These are phyloP conservation scores for Pseudohalonectria lignicola DNA, from an alignment of 2,329 filamentous ascomycete species.

Conservation along the genomic window DNA sequence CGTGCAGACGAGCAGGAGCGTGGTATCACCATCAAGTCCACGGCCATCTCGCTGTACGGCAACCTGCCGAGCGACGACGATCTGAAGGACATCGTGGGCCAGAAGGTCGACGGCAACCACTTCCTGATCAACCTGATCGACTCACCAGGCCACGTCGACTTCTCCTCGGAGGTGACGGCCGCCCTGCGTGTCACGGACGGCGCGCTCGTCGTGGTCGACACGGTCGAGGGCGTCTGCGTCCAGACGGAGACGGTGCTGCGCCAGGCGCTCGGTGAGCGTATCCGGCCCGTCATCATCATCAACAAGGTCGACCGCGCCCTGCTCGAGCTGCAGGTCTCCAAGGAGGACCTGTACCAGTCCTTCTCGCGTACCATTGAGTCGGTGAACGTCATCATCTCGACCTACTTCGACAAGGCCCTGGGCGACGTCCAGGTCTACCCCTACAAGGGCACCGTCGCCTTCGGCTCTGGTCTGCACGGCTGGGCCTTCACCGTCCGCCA, in stretches of 20 bases:
- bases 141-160: slow-evolving; percentile 99
- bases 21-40: slow-evolving; percentile 99
- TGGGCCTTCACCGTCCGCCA: slow-evolving; percentile 99
- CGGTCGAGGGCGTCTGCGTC: slow-evolving; percentile 98
- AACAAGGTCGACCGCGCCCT: slow-evolving; percentile 99
- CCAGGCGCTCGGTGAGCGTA: slow-evolving; percentile 98
- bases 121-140: slow-evolving; percentile 99
- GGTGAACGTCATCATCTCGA: slow-evolving; percentile 99
- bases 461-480: slow-evolving; percentile 98
- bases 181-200: slow-evolving; percentile 99
- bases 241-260: slow-evolving; percentile 99
- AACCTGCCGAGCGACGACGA: slow-evolving; percentile 72
- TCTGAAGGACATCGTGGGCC: slow-evolving; percentile 83
- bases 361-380: slow-evolving; percentile 99
- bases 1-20: slow-evolving; percentile 97
- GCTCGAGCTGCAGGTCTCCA: slow-evolving; percentile 94
- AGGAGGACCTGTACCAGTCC: slow-evolving; percentile 99
- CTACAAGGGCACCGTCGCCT: slow-evolving; percentile 93
- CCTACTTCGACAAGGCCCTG: slow-evolving; percentile 92
- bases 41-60: slow-evolving; percentile 96
- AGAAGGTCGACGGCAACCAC: slow-evolving; percentile 82
- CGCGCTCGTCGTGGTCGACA: slow-evolving; percentile 99
- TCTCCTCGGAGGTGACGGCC: slow-evolving; percentile 98
- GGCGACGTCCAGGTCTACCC: slow-evolving; percentile 99
- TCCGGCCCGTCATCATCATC: slow-evolving; percentile 99